Base-by-base conservation (phyloP, 169 alveolate species). In the Plasmodium cynomolgi region DNA sequence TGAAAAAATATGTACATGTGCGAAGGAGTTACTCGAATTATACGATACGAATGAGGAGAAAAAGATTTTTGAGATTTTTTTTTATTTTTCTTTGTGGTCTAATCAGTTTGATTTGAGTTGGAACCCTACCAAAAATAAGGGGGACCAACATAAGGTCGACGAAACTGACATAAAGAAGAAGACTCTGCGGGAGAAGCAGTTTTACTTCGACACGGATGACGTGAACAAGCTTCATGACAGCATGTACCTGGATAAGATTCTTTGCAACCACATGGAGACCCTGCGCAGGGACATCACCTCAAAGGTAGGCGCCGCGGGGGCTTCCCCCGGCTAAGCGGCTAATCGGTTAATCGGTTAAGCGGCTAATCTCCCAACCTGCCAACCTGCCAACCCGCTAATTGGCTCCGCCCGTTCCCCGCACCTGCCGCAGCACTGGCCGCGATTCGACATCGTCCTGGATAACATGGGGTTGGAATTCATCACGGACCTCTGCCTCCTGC, bases 71-170 rank as follows among this genome's bases (percentile, higher is more conserved):
- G 80, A 33, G 9, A 39, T 86, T 50, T 86, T 86, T 44, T 86
- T 86, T 79, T 86, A 47, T 86, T 86, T 75, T 54, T 31, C 93
- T 34, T 56, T 86, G 23, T 86, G 93, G 93, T 75, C 93, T 13
- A 86, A 86, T 39, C 93, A 86, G 41, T 86, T 86, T 77, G 93
- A 86, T 29, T 62, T 86, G 13, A 86, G 93, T 86, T 86, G 93
- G 93, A 86, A 86, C 44, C 86, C 93, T 31, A 77, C 93, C 31
- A 86, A 86, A 75, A 85, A 75, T 34, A 75, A 85, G 68, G 71
- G 20, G 41, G 58, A 75, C 41, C 75, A 77, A 31, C 80, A 86
- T 34, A n/a, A 31, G 26, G 41, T 3, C 2, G 39, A 86, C 31
- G 93, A 86, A 86, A 86, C 79, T 3, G 86, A 86, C 9, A 86